phyloP scores from a whole-genome alignment of 257 asterid genomes.

The Echites panduratus region DNA sequence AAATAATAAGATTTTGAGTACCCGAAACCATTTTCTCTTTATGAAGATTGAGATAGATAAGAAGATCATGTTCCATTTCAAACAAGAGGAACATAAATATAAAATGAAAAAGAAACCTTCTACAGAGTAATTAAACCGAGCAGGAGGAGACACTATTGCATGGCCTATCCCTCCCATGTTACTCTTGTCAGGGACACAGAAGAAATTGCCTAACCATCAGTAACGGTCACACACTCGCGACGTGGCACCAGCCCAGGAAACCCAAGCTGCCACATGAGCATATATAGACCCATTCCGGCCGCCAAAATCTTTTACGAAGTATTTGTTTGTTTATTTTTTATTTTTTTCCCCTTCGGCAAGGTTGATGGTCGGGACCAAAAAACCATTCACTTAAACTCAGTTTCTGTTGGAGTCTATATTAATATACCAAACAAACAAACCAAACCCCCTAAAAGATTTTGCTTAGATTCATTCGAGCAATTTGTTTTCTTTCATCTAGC shows the following conservation, averaged over 20 bases:
- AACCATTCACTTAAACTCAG: neutral
- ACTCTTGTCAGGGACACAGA: slow-evolving; percentile 33
- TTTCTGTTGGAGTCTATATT: neutral
- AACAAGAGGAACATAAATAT: neutral
- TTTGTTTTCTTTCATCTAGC: slow-evolving; percentile 6
- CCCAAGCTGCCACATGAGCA: slow-evolving; percentile 33
- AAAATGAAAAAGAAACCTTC: neutral
- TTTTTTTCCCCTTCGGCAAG: too few species aligned
- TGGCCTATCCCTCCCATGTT: slow-evolving; percentile 29
- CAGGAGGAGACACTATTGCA: slow-evolving; percentile 28
- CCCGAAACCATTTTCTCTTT: neutral
- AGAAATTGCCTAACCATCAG: slow-evolving; percentile 33
- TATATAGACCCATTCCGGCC: slow-evolving; percentile 11
- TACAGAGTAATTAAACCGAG: neutral
- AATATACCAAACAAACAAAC: neutral
- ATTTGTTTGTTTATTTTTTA: too few species aligned
- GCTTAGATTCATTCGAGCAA: neutral
- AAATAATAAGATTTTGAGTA: too few species aligned
- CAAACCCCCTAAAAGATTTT: neutral
- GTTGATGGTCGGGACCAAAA: slow-evolving; percentile 7
- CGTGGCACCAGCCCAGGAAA: slow-evolving; percentile 39
- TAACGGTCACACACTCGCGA: slow-evolving; percentile 35
- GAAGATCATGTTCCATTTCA: neutral
- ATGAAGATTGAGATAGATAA: neutral
- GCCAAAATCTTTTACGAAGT: slow-evolving; percentile 9